phyloP scores from a whole-genome alignment of 202 grass and related monocot species.

The Setaria italica region DNA sequence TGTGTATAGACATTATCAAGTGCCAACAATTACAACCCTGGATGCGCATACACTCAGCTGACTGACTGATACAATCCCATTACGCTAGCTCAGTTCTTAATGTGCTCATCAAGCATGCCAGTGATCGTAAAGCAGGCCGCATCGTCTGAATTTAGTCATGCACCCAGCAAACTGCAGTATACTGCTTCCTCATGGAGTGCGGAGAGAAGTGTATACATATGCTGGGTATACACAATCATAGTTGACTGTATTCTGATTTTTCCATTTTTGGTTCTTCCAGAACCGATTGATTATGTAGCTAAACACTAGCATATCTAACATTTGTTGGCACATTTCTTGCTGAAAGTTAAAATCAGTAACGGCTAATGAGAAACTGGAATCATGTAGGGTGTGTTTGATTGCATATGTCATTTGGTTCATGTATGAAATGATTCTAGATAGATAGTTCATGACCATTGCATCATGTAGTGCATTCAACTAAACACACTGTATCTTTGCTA shows the following conservation, averaged over 20 bases:
- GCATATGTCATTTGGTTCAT: too few species aligned
- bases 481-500: neutral
- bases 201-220: slow-evolving; percentile 49
- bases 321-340: slow-evolving; percentile 7
- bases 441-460: too few species aligned
- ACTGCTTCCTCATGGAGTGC: neutral
- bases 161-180: neutral
- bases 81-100: neutral
- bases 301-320: slow-evolving; percentile 12
- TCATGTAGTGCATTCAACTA: too few species aligned
- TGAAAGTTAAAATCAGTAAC: slow-evolving; percentile 1
- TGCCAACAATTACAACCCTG: neutral
- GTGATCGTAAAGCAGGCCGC: neutral
- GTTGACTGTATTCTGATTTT: slow-evolving; percentile 18
- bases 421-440: too few species aligned
- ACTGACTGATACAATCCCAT: neutral
- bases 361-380: neutral
- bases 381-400: neutral
- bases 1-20: neutral
- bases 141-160: neutral
- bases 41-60: slow-evolving; percentile 39
- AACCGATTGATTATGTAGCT: slow-evolving; percentile 28
- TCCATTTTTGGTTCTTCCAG: neutral
- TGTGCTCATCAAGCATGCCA: neutral
- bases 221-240: slow-evolving; percentile 40